Evolutionary conservation across 352 stramenopile genomes (phyloP).

Genomic region (Aphanomyces invadans): DNA sequence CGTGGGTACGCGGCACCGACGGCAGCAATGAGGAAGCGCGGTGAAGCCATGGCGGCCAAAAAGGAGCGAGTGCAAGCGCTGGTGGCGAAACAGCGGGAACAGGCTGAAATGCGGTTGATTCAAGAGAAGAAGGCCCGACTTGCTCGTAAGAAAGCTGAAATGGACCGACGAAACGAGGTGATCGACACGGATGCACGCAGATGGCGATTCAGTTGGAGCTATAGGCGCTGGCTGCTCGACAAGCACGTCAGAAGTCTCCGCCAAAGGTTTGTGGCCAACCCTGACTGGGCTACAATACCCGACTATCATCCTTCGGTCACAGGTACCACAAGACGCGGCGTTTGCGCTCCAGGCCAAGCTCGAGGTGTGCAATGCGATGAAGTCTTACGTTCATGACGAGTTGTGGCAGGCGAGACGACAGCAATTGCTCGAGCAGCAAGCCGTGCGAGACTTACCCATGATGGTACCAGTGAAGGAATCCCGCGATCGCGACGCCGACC

Average conservation of each 20-base stretch:
- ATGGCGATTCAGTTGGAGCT: neutral
- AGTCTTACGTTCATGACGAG: neutral
- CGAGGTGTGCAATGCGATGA: neutral
- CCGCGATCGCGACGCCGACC: constrained; percentile 16
- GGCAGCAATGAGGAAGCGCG: constrained; percentile 24
- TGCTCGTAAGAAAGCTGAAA: neutral
- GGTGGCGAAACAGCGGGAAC: constrained; percentile 24
- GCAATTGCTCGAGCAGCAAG: constrained; percentile 30
- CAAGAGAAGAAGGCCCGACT: constrained; percentile 13
- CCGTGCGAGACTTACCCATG: neutral
- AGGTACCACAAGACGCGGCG: neutral
- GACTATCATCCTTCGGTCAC: too few species aligned
- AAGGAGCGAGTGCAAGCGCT: constrained; percentile 28
- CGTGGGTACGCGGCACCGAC: constrained; percentile 17
- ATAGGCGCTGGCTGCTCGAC: neutral
- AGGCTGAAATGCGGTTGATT: neutral
- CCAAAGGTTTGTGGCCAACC: constrained; percentile 23
- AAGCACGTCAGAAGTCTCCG: constrained; percentile 5
- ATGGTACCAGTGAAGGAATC: neutral
- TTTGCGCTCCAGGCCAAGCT: neutral
- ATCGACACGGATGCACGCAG: neutral
- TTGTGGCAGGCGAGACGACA: constrained; percentile 35
- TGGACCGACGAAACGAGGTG: constrained; percentile 4
- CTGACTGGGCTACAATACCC: too few species aligned
- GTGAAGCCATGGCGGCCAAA: constrained; percentile 26